Conservation (phyloP, 2,329 filamentous ascomycete genomes). For the Pezicula neosporulosa region DNA sequence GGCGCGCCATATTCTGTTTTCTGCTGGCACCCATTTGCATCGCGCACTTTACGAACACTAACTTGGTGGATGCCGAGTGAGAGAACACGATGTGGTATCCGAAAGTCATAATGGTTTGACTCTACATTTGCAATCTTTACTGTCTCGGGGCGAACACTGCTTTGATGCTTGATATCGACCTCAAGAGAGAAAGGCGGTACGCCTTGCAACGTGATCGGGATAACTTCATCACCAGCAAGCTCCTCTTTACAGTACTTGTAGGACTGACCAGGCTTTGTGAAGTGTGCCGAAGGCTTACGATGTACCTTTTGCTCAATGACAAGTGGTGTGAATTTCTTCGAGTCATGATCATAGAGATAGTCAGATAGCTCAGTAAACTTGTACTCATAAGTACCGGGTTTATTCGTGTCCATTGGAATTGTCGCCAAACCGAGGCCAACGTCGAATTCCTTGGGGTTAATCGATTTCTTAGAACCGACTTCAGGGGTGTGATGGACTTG, state of each 20-base stretch:
- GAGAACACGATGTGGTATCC: constrained; percentile 79
- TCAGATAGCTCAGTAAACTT: constrained; percentile 81
- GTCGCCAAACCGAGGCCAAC: constrained; percentile 73
- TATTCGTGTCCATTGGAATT: constrained; percentile 80
- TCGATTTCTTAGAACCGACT: constrained; percentile 55
- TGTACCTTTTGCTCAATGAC: constrained; percentile 80
- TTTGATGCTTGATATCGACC: constrained; percentile 89
- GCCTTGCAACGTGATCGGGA: constrained; percentile 82
- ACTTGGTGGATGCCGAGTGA: constrained; percentile 87
- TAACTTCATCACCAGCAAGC: constrained; percentile 75
- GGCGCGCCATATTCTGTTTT: constrained; percentile 69
- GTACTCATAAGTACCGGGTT: constrained; percentile 82
- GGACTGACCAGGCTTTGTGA: constrained; percentile 82
- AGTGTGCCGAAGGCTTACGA: constrained; percentile 75
- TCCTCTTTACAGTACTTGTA: constrained; percentile 95
- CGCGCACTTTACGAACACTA: constrained; percentile 84
- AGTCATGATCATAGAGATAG: constrained; percentile 76
- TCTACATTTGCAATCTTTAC: constrained; percentile 79
- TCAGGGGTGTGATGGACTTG: constrained; percentile 70
- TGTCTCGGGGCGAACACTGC: constrained; percentile 73
- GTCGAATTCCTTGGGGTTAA: constrained; percentile 70
- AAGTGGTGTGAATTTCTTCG: constrained; percentile 61
- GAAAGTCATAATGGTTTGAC: constrained; percentile 70
- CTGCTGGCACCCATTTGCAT: constrained; percentile 81
- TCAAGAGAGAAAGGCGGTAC: constrained; percentile 86